Conservation (phyloP, 2,329 filamentous ascomycete species). For the Metarhizium album region DNA sequence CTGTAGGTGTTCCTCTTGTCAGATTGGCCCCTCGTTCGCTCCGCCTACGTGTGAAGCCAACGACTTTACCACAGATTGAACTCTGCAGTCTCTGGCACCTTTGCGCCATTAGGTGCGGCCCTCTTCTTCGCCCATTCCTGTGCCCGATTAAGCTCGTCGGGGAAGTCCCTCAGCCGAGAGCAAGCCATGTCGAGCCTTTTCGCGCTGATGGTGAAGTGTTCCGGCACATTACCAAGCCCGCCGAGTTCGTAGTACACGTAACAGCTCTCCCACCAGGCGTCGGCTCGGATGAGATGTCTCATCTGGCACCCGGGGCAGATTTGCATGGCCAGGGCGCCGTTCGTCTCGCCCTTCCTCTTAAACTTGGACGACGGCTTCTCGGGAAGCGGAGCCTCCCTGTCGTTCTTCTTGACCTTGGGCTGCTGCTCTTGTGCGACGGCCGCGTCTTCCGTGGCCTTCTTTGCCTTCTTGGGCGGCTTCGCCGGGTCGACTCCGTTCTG, state of each 20-base stretch:
- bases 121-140: conserved; percentile 1
- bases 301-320: conserved; percentile 6
- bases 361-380: not conserved
- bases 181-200: not conserved
- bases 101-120: not conserved
- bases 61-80: conserved; percentile 1
- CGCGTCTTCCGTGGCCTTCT: not conserved
- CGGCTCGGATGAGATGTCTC: conserved; percentile 5
- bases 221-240: conserved; percentile 1
- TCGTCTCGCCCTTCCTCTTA: not conserved
- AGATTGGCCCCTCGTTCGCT: not conserved
- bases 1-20: too few species aligned
- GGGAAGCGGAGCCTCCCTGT: not conserved
- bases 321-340: not conserved
- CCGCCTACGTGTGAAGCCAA: not conserved
- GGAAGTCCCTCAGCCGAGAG: conserved; percentile 1
- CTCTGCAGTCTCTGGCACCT: not conserved
- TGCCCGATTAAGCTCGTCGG: conserved; percentile 2
- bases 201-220: not conserved
- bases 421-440: not conserved
- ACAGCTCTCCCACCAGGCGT: conserved; percentile 10
- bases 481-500: not conserved
- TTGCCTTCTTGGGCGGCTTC: not conserved
- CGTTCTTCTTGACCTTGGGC: not conserved
- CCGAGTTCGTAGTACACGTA: conserved; percentile 6